phyloP scores from a whole-genome alignment of 805 yeast species.

The Kuraishia piskuri region DNA sequence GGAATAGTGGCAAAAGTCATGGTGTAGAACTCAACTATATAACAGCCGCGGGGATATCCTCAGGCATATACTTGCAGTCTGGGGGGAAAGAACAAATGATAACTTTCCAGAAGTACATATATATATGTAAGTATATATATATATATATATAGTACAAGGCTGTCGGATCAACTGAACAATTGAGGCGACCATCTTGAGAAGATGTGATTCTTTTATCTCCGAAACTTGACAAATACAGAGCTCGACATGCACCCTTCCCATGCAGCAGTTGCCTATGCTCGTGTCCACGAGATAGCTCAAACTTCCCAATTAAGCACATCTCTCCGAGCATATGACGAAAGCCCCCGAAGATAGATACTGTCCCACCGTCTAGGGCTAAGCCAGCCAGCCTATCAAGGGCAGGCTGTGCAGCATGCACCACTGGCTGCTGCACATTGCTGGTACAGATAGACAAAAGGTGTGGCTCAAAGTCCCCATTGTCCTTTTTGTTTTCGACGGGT shows the following conservation, averaged over 20 bases:
- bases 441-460: not conserved
- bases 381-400: not conserved
- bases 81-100: too few relatives aligned
- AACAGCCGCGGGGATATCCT: too few relatives aligned
- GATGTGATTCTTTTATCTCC: not conserved
- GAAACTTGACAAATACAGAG: not conserved
- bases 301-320: not conserved
- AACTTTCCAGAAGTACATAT: too few relatives aligned
- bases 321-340: not conserved
- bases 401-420: not conserved
- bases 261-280: not conserved
- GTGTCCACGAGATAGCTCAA: not conserved
- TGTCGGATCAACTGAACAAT: not conserved
- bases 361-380: not conserved
- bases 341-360: not conserved
- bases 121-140: too few relatives aligned
- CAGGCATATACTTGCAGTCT: too few relatives aligned
- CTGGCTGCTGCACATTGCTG: not conserved
- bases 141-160: too few relatives aligned
- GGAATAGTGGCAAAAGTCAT: constrained; percentile 6
- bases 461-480: not conserved
- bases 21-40: too few relatives aligned
- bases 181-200: not conserved
- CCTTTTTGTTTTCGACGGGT: not conserved
- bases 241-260: not conserved